Percentiles rank a stretch among this genome's conserved stretches.
Evolutionary conservation across 2,329 filamentous ascomycete species (phyloP).

Genomic region (Hypocrella siamensis): DNA sequence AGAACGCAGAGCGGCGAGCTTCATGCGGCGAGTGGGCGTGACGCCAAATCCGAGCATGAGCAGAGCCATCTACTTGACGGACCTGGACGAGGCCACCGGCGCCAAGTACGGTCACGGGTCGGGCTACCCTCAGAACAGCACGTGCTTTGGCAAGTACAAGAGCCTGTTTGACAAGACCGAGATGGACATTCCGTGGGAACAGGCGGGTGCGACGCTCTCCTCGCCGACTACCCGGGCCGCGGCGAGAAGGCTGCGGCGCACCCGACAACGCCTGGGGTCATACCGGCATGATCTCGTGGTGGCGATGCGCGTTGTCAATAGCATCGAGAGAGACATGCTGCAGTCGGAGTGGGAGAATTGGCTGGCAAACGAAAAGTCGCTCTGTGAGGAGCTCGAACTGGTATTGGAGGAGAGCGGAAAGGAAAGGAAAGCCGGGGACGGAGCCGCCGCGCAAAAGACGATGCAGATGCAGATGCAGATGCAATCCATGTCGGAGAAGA

Average conservation of each 20-base stretch:
- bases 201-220: conserved; percentile 30
- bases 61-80: conserved; percentile 67
- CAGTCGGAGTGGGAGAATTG: conserved; percentile 87
- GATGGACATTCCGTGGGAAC: conserved; percentile 39
- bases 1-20: conserved; percentile 63
- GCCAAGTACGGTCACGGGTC: conserved; percentile 14
- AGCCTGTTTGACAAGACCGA: conserved; percentile 41
- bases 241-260: conserved; percentile 54
- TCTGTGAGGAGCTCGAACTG: conserved; percentile 49
- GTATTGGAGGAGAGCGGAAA: conserved; percentile 21
- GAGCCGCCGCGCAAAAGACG: conserved; percentile 15
- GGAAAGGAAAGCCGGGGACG: conserved; percentile 6
- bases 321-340: conserved; percentile 72
- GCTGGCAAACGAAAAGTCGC: conserved; percentile 61
- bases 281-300: conserved; percentile 87
- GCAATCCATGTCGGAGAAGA: conserved; percentile 13
- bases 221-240: conserved; percentile 35
- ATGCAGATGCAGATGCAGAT: conserved; percentile 18
- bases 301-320: conserved; percentile 78
- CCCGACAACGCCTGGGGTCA: conserved; percentile 66
- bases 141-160: conserved; percentile 46
- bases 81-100: conserved; percentile 52
- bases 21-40: conserved; percentile 71
- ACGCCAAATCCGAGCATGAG: conserved; percentile 68
- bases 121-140: conserved; percentile 29